A percentile compares a stretch with the other conserved stretches of the same genome.
These are phyloP conservation scores for Eutypa lata DNA, from an alignment of 2,329 filamentous ascomycete genomes.

Conservation along the genomic window DNA sequence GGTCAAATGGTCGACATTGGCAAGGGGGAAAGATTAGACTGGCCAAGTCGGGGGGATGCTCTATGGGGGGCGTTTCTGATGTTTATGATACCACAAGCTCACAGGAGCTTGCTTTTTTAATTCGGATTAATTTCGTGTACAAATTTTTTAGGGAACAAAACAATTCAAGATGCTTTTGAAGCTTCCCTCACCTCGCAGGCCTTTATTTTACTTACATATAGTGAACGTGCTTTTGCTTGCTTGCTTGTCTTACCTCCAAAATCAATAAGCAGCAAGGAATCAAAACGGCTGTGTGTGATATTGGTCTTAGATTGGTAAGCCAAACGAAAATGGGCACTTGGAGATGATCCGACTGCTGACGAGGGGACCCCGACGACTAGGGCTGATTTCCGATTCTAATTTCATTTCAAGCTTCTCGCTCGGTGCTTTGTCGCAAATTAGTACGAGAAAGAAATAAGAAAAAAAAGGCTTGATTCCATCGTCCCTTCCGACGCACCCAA, in stretches of 20 bases:
- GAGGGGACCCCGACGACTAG: background rate
- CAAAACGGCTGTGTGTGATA: background rate
- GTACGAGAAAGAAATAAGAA: too few species aligned
- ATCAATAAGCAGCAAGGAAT: background rate
- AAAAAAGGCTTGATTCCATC: too few species aligned
- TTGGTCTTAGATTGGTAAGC: background rate
- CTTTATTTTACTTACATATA: too few species aligned
- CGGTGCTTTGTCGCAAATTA: too few species aligned
- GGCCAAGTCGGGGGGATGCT: too few species aligned
- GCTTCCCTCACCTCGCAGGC: background rate
- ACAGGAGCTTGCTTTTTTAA: background rate
- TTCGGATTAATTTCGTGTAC: background rate
- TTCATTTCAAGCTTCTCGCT: too few species aligned
- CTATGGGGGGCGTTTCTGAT: background rate
- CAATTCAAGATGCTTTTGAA: too few species aligned
- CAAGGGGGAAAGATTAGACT: too few species aligned
- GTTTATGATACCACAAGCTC: background rate
- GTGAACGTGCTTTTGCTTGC: background rate
- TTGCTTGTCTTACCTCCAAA: background rate
- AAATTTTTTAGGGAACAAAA: background rate
- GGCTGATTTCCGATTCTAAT: background rate
- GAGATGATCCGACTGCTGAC: background rate
- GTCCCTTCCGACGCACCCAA: too few species aligned
- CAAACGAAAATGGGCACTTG: background rate
- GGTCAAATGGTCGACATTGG: too few species aligned